phyloP scores from a whole-genome alignment of 2,329 filamentous ascomycete species.

The Aspergillus chevalieri region DNA sequence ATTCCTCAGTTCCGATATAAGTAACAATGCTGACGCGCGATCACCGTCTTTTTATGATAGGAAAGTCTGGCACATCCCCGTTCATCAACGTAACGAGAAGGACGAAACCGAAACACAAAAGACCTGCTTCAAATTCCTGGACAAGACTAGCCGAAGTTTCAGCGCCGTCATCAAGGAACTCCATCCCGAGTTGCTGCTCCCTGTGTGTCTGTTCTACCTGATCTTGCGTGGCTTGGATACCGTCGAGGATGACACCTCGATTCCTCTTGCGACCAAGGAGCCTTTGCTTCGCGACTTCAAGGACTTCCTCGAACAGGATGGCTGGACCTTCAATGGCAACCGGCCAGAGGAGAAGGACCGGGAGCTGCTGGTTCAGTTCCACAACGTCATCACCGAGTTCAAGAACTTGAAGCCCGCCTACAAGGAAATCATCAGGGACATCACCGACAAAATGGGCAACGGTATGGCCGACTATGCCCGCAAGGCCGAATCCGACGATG shows the following conservation, averaged over 20 bases:
- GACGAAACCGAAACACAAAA: conserved; percentile 69
- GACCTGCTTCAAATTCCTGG: conserved; percentile 79
- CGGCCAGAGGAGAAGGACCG: conserved; percentile 90
- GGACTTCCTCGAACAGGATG: conserved; percentile 69
- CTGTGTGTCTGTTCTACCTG: conserved; percentile 87
- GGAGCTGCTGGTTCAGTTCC: conserved; percentile 86
- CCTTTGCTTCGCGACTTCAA: conserved; percentile 80
- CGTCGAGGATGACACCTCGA: conserved; percentile 98
- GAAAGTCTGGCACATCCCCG: conserved; percentile 95
- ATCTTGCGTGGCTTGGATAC: conserved; percentile 88
- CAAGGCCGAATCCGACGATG: conserved; percentile 72
- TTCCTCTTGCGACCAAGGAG: conserved; percentile 74
- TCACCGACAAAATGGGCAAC: conserved; percentile 90
- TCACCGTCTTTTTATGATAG: conserved; percentile 40
- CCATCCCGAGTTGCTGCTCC: conserved; percentile 85
- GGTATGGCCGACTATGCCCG: conserved; percentile 95
- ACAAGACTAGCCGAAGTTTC: conserved; percentile 89
- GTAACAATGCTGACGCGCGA: conserved; percentile 9
- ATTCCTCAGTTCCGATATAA: conserved; percentile 1
- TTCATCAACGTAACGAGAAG: conserved; percentile 71
- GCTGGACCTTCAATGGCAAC: conserved; percentile 84
- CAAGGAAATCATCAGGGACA: conserved; percentile 81
- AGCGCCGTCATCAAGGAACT: conserved; percentile 89
- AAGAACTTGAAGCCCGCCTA: conserved; percentile 83
- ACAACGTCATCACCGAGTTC: conserved; percentile 78